phyloP scores from a whole-genome alignment of 495 filamentous ascomycete species.

The Aspergillus panamensis region DNA sequence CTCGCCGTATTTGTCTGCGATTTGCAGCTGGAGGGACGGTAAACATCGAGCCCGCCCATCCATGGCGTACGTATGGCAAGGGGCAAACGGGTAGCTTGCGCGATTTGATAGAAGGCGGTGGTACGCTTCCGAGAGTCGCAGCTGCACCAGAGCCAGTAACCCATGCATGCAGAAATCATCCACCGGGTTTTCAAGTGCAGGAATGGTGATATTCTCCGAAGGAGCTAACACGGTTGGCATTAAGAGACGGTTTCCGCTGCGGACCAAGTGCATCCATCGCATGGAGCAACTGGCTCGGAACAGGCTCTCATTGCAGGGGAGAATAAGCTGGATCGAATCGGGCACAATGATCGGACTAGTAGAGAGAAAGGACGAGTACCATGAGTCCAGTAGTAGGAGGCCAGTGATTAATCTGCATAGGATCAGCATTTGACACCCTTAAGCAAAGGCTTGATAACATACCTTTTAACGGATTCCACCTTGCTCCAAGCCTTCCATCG shows the following conservation, averaged over 20 bases:
- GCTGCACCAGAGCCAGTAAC: conserved; percentile 40
- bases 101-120: conserved; percentile 45
- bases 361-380: conserved; percentile 49
- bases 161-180: conserved; percentile 42
- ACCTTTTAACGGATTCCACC: conserved; percentile 51
- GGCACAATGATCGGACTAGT: conserved; percentile 47
- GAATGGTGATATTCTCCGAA: conserved; percentile 38
- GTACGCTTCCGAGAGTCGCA: conserved; percentile 45
- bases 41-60: conserved; percentile 43
- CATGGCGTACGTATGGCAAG: conserved; percentile 45
- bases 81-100: conserved; percentile 40
- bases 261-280: conserved; percentile 47
- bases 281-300: conserved; percentile 44
- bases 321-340: conserved; percentile 46
- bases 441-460: conserved; percentile 3
- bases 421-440: not conserved
- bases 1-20: conserved; percentile 39
- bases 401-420: conserved; percentile 42
- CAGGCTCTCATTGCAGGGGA: conserved; percentile 46
- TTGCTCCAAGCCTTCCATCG: conserved; percentile 54
- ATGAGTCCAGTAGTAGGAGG: conserved; percentile 48
- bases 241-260: conserved; percentile 36
- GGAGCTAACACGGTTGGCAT: conserved; percentile 40
- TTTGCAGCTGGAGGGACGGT: conserved; percentile 38
- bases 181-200: conserved; percentile 31